These are phyloP conservation scores for Russula foetens DNA, from an alignment of 768 basidiomycete genomes.

Conservation along the genomic window DNA sequence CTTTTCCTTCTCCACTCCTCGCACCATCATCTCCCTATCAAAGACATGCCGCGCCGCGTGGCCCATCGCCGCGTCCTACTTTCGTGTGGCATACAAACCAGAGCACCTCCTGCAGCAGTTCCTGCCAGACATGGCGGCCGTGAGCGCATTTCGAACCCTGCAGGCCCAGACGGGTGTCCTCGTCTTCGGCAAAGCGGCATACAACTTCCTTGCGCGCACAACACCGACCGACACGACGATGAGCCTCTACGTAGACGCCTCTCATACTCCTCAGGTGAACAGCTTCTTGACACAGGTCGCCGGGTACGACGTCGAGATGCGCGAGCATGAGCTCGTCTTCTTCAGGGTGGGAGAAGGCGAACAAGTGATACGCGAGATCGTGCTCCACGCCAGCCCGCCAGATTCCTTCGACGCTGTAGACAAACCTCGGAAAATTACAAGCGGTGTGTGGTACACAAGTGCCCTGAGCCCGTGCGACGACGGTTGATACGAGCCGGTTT, in stretches of 20 bases:
- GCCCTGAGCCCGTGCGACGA: background rate
- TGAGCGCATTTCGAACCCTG: slow-evolving; percentile 2
- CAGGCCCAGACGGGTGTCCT: slow-evolving; percentile 6
- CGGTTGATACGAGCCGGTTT: background rate
- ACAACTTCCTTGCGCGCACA: slow-evolving; percentile 2
- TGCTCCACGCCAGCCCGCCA: background rate
- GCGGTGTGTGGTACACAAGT: background rate
- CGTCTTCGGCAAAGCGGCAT: background rate
- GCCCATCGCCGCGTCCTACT: slow-evolving; percentile 13
- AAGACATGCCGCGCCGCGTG: slow-evolving; percentile 7
- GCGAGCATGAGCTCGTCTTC: background rate
- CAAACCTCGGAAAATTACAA: background rate
- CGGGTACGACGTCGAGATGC: background rate
- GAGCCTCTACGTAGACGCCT: slow-evolving; percentile 1
- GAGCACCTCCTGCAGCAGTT: slow-evolving; percentile 6
- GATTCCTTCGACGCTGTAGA: slow-evolving; percentile 4
- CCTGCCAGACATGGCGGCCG: background rate
- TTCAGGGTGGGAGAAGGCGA: background rate
- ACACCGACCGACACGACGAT: background rate
- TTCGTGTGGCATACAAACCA: slow-evolving; percentile 13
- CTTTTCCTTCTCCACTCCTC: slow-evolving; percentile 55
- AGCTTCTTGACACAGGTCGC: background rate
- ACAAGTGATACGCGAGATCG: background rate
- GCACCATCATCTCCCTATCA: slow-evolving; percentile 21
- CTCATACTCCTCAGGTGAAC: background rate